Conservation (phyloP, 179 eudicot genomes). For the Silene vulgaris region DNA sequence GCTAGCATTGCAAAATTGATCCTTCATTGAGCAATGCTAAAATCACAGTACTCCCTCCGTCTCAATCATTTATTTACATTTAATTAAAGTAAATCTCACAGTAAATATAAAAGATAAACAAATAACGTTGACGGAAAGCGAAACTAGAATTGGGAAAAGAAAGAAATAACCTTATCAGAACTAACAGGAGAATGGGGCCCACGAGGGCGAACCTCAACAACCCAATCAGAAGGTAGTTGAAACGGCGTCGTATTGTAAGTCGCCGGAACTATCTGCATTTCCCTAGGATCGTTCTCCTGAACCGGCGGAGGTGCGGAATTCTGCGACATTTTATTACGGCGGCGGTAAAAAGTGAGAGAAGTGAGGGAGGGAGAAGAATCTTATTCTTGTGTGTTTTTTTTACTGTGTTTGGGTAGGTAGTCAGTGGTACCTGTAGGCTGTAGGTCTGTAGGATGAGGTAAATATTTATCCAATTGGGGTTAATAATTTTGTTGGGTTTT, state of each 20-base stretch:
- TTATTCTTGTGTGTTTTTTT: neutral
- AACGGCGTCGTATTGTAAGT: constrained; percentile 16
- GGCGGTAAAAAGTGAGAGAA: constrained; percentile 4
- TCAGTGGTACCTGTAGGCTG: no score
- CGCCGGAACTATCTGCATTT: constrained; percentile 39
- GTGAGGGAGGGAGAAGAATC: neutral
- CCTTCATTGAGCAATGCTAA: no score
- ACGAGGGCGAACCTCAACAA: constrained; percentile 60
- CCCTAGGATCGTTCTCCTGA: constrained; percentile 8
- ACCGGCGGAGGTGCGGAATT: neutral
- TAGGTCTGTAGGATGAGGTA: neutral
- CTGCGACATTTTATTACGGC: constrained; percentile 17
- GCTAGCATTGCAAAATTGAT: neutral
- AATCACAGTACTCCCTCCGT: no score
- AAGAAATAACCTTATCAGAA: constrained; percentile 49
- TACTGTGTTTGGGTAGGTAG: neutral
- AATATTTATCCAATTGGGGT: neutral
- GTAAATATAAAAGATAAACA: neutral
- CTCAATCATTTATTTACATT: neutral
- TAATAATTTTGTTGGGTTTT: no score
- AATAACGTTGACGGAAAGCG: neutral
- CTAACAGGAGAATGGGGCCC: constrained; percentile 17
- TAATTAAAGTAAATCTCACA: neutral
- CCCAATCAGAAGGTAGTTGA: constrained; percentile 66
- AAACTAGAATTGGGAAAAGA: neutral